Evolutionary conservation across 257 asterid genomes (phyloP).

Genomic region (Lycium ferocissimum): DNA sequence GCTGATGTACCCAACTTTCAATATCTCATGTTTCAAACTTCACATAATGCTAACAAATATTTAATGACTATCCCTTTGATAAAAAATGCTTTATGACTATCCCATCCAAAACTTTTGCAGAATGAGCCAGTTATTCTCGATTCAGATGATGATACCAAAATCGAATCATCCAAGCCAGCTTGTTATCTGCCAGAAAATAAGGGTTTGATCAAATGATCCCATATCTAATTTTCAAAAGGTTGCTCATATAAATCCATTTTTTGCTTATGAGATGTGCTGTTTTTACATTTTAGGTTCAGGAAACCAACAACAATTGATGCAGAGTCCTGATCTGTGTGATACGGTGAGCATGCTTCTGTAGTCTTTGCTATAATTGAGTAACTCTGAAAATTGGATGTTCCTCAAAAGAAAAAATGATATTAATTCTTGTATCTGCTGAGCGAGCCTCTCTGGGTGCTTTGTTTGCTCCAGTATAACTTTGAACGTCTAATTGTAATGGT

Average conservation of each 20-base stretch:
- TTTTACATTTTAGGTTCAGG: constrained; percentile 50
- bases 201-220: constrained; percentile 50
- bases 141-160: constrained; percentile 60
- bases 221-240: constrained; percentile 27
- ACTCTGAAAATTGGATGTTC: constrained; percentile 18
- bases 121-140: constrained; percentile 47
- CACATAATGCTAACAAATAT: constrained; percentile 26
- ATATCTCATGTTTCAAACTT: constrained; percentile 26
- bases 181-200: constrained; percentile 35
- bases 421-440: constrained; percentile 9
- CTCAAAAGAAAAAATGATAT: not conserved
- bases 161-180: constrained; percentile 40
- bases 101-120: constrained; percentile 48
- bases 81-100: constrained; percentile 33
- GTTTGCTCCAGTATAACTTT: constrained; percentile 10
- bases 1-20: constrained; percentile 38
- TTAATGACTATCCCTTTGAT: constrained; percentile 26
- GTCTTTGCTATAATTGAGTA: constrained; percentile 4
- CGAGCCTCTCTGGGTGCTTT: not conserved
- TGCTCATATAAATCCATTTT: constrained; percentile 27
- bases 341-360: constrained; percentile 34
- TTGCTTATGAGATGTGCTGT: constrained; percentile 34
- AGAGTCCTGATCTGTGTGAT: constrained; percentile 33
- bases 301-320: constrained; percentile 42
- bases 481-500: not conserved